Evolutionary conservation across 345 rosid genomes (phyloP), one percentile per base, ranked within the genome.

Genomic region (Tarenaya hassleriana): DNA sequence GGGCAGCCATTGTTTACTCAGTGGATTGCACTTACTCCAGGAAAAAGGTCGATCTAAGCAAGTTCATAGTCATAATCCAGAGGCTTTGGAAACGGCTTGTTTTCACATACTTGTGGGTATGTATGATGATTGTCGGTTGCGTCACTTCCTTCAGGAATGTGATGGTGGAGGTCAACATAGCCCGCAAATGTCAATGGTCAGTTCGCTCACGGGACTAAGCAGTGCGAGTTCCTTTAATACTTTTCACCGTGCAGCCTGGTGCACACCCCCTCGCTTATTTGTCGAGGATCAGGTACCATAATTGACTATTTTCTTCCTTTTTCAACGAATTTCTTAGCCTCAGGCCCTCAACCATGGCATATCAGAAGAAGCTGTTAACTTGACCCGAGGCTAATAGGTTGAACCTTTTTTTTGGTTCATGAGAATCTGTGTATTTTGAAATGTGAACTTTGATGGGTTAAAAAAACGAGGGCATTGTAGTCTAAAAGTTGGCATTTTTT

Each of bases 171-270:
- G 88, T 32, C 90, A 83, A 63, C 98, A 88, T 50, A 88, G 97
- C 73, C 82, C 91, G 7, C 98, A 83, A 57, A 92, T 88, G 98
- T 88, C 97, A 41, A 88, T 84, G 49, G 90, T 81, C 44, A 92
- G 98, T 69, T 92, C 98, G 3, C 73, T 92, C 34, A 92, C 97
- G 45, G 98, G 97, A 62, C 63, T 85, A 45, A 92, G 98, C 76
- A 92, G 97, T 70, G 95, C 94, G 33, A 92, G 98, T 68, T 92
- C 98, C 50, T 85, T 88, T 65, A 73, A 86, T 16, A 85, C 97
- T 37, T 85, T 88, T 77, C 95, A 82, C 47, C 78, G 97, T n/a
- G 95, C 91, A 40, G 95, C 97, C n/a, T 88, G 98, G 98, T 92
- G 98, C 67, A 92, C 98, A 31, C 98, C 98, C 2, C 98, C 98